Percentiles rank a stretch among this genome's conserved stretches.
Evolutionary conservation across 1,139 yeast species (phyloP).

Genomic region (Suhomyces panamericanus): DNA sequence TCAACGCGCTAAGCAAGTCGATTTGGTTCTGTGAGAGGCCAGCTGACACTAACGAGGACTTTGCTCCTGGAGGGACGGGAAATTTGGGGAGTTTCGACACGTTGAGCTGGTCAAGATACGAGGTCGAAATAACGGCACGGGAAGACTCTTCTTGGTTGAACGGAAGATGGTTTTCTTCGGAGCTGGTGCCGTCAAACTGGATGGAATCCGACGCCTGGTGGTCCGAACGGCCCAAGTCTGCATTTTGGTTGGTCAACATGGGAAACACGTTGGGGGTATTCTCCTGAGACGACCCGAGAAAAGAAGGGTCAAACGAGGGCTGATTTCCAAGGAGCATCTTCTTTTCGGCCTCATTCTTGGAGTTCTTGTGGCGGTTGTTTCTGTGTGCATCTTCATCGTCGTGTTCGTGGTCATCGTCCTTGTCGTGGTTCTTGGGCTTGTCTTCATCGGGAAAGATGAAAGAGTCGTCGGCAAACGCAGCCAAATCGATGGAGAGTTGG

Average conservation of each 20-base stretch:
- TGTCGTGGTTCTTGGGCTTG: conserved; percentile 43
- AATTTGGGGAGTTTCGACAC: conserved; percentile 52
- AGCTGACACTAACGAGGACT: conserved; percentile 57
- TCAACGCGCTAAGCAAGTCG: conserved; percentile 67
- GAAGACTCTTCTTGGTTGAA: not conserved
- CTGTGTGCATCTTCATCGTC: conserved; percentile 1
- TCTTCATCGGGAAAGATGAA: conserved; percentile 80
- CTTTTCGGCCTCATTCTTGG: not conserved
- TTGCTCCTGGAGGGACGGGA: conserved; percentile 73
- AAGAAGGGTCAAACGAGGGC: conserved; percentile 7
- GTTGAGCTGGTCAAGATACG: conserved; percentile 15
- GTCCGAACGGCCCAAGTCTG: not conserved
- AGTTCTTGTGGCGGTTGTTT: not conserved
- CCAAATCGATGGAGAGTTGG: conserved; percentile 67
- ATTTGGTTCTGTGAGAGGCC: conserved; percentile 69
- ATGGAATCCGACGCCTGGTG: not conserved
- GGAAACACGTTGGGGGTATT: conserved; percentile 6
- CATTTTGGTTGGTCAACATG: conserved; percentile 1
- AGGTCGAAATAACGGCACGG: conserved; percentile 2
- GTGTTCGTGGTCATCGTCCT: conserved; percentile 16
- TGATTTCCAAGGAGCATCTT: conserved; percentile 1
- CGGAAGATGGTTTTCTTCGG: not conserved
- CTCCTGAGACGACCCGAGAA: conserved; percentile 8
- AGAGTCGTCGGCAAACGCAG: conserved; percentile 78
- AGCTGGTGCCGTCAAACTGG: not conserved